phyloP scores from a whole-genome alignment of 2,329 filamentous ascomycete genomes.

The Diplodia scrobiculata region DNA sequence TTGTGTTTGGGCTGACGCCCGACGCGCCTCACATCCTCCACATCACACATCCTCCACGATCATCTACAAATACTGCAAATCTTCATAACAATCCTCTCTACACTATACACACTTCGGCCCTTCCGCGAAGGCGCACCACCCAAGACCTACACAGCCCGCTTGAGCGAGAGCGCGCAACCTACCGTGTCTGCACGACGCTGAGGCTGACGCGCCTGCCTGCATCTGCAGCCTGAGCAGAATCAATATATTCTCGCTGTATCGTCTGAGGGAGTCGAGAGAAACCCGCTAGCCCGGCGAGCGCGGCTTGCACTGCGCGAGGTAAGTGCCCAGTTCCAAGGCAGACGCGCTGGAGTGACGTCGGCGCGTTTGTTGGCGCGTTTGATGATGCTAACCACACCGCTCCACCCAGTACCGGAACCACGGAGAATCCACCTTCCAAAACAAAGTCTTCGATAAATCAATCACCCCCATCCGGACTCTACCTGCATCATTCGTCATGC shows the following conservation, averaged over 20 bases:
- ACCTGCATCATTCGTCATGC: constrained; percentile 70
- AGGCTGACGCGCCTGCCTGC: constrained; percentile 23
- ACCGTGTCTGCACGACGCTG: constrained; percentile 23
- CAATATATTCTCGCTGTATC: constrained; percentile 10
- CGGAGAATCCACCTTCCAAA: constrained; percentile 25
- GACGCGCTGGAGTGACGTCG: constrained; percentile 3
- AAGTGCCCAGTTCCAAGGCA: constrained; percentile 32
- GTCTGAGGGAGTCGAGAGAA: constrained; percentile 13
- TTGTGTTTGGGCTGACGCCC: constrained; percentile 21
- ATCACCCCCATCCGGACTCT: constrained; percentile 63
- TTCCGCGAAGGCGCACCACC: background rate
- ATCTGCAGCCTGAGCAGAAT: constrained; percentile 25
- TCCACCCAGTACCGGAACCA: constrained; percentile 45
- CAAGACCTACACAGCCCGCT: constrained; percentile 7
- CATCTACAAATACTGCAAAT: constrained; percentile 27
- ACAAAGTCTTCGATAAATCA: constrained; percentile 27
- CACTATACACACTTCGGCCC: constrained; percentile 3
- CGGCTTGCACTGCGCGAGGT: constrained; percentile 82
- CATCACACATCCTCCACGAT: constrained; percentile 19
- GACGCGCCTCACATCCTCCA: constrained; percentile 21
- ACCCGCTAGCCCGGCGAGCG: constrained; percentile 66
- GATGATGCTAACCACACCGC: constrained; percentile 23
- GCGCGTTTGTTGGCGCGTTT: constrained; percentile 16
- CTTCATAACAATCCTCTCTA: constrained; percentile 23
- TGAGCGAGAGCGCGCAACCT: constrained; percentile 4